Base-by-base conservation (phyloP, 2,329 filamentous ascomycete species). In the Talaromyces sp. region DNA sequence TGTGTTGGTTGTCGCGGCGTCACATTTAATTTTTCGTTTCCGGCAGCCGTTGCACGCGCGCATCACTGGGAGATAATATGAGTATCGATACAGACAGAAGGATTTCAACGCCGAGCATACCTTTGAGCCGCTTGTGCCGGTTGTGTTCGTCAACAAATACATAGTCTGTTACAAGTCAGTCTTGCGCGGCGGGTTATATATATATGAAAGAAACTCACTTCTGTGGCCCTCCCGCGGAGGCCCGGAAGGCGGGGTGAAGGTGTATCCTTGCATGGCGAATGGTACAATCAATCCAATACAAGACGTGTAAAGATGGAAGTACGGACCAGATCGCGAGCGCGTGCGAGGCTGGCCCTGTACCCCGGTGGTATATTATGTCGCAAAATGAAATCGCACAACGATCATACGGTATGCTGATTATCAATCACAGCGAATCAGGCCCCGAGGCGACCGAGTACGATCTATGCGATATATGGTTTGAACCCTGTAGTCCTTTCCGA, bases 131-230 rank as follows among this genome's bases (percentile, higher is more conserved):
- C 79, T 98, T 98, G 78, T 98, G 95, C 66, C 95, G 89, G 80
- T 98, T 98, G 78, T 98, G 95, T 77, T 98, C 94, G 77, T 98
- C 94, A 62, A 98, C 95, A 73, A 98, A 98, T 70, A 98, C 95
- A 90, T 97, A 98, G 76, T 97, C 93, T 70, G 23, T 23, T 14
- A 3, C 33, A 14, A 18, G 50, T 63, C 47, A 63, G 58, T 56
- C 10, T 47, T 18, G 6, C 5, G 44, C 50, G 42, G 10, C 4
- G 10, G 52, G 8, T 30, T 14, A 27, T 34, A n/a, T 47, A 31
- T 28, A 28, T 2, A 10, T 16, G 4, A 14, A 16, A 34, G 10
- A 31, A n/a, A 18, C 88, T 82, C 82, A 94, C 90, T 94, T 81
- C 93, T 94, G 73, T 94, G 90, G 64, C 90, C 91, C 76, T 92